Conservation (phyloP, 1,139 yeast species). For the Yarrowia galli region DNA sequence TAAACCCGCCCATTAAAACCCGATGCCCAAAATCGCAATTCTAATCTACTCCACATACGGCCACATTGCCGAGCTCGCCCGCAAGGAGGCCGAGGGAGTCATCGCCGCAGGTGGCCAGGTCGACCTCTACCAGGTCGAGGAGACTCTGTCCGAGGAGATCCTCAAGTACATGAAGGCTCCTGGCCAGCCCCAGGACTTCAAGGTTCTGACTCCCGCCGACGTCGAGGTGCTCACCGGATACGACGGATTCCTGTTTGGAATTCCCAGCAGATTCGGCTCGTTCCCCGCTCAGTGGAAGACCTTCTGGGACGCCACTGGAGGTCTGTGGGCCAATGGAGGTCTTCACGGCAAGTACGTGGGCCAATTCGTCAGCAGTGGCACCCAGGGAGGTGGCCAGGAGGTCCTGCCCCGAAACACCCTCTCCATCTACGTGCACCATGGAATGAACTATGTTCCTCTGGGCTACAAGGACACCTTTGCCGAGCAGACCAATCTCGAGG, state of each 20-base stretch:
- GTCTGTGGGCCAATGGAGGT: slow-evolving; percentile 66
- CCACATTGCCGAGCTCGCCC: slow-evolving; percentile 63
- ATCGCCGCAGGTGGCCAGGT: slow-evolving; percentile 68
- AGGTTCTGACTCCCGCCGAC: slow-evolving; percentile 57
- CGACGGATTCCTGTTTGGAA: slow-evolving; percentile 69
- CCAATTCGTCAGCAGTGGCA: slow-evolving; percentile 63
- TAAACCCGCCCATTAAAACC: background rate
- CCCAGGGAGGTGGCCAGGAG: slow-evolving; percentile 74
- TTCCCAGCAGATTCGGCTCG: slow-evolving; percentile 70
- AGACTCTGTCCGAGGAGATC: slow-evolving; percentile 61
- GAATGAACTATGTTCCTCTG: slow-evolving; percentile 66
- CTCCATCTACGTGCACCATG: slow-evolving; percentile 65
- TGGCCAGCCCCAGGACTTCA: slow-evolving; percentile 59
- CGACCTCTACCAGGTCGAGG: slow-evolving; percentile 65
- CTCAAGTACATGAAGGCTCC: slow-evolving; percentile 60
- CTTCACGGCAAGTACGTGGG: slow-evolving; percentile 66
- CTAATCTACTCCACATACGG: slow-evolving; percentile 70
- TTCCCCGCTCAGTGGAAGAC: slow-evolving; percentile 70
- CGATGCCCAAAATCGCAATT: slow-evolving; percentile 47
- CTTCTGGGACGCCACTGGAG: slow-evolving; percentile 68
- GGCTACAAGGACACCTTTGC: slow-evolving; percentile 63
- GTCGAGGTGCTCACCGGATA: slow-evolving; percentile 57
- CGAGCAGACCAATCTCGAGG: slow-evolving; percentile 61
- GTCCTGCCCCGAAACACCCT: slow-evolving; percentile 59
- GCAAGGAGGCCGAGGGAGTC: slow-evolving; percentile 63